Evolutionary conservation across 1,284 basidiomycete genomes (phyloP).

Genomic region (Cystobasidium pallidum): DNA sequence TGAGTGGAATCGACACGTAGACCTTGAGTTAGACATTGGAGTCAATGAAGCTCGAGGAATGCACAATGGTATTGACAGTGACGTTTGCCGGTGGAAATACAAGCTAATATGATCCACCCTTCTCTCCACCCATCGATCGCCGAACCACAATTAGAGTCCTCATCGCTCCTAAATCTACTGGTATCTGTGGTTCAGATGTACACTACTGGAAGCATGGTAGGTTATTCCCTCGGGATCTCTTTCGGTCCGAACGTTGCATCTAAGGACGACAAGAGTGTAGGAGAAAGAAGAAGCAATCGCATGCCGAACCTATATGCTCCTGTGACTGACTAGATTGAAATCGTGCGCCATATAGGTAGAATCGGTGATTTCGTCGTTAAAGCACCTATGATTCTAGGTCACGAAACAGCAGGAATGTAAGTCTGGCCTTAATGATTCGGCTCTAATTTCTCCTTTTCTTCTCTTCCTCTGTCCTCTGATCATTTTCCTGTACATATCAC

Average conservation of each 20-base stretch:
- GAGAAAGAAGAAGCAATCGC: no score
- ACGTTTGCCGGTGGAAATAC: no score
- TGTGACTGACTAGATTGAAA: no score
- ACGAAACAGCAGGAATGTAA: slow-evolving; percentile 64
- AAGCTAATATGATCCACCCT: no score
- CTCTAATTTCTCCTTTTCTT: slow-evolving; percentile 52
- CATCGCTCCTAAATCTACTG: slow-evolving; percentile 88
- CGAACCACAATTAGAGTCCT: slow-evolving; percentile 64
- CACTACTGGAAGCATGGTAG: slow-evolving; percentile 66
- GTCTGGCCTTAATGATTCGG: no score
- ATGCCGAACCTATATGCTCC: no score
- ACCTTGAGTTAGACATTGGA: neutral
- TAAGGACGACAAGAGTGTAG: no score
- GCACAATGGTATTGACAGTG: no score
- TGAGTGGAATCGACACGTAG: neutral
- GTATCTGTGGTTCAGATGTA: slow-evolving; percentile 81
- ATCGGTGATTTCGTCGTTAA: slow-evolving; percentile 61
- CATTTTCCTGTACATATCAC: no score
- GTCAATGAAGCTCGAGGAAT: neutral
- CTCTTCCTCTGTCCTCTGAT: no score
- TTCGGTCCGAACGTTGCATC: no score
- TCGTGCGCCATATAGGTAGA: slow-evolving; percentile 69
- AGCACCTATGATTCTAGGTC: slow-evolving; percentile 61
- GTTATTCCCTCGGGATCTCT: neutral
- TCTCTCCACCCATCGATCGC: no score